phyloP scores from a whole-genome alignment of 441 rosid genomes.

The Corymbia citriodora region DNA sequence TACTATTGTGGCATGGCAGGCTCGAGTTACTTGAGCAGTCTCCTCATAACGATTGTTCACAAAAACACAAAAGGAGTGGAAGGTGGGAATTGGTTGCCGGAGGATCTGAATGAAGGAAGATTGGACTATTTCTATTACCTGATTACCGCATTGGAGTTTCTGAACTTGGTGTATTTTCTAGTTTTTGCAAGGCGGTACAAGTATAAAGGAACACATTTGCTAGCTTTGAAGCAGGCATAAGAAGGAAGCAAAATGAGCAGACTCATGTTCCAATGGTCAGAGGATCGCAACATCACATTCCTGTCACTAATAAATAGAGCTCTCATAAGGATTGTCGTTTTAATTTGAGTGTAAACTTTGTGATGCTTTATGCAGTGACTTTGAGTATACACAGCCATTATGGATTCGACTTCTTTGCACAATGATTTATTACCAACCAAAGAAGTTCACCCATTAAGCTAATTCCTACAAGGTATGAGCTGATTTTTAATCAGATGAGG shows the following conservation, averaged over 20 bases:
- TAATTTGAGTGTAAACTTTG: neutral
- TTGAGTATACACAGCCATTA: neutral
- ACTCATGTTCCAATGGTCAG: no score
- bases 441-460: neutral
- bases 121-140: conserved; percentile 32
- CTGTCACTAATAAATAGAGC: rapidly evolving
- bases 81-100: conserved; percentile 25
- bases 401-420: no score
- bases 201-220: conserved; percentile 11
- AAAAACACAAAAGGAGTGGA: neutral
- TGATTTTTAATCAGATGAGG: neutral
- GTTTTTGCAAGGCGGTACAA: conserved; percentile 29
- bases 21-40: conserved; percentile 23
- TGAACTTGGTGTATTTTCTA: conserved; percentile 27
- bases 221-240: neutral
- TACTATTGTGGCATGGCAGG: conserved; percentile 16
- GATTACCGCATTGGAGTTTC: conserved; percentile 20
- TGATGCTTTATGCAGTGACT: neutral
- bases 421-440: neutral
- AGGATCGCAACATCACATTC: no score
- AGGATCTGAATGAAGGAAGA: conserved; percentile 35
- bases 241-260: neutral
- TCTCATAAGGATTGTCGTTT: rapidly evolving
- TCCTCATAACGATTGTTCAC: conserved; percentile 29
- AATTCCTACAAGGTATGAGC: neutral